phyloP scores from a whole-genome alignment of 2,329 filamentous ascomycete genomes.

The Cladophialophora yegresii region DNA sequence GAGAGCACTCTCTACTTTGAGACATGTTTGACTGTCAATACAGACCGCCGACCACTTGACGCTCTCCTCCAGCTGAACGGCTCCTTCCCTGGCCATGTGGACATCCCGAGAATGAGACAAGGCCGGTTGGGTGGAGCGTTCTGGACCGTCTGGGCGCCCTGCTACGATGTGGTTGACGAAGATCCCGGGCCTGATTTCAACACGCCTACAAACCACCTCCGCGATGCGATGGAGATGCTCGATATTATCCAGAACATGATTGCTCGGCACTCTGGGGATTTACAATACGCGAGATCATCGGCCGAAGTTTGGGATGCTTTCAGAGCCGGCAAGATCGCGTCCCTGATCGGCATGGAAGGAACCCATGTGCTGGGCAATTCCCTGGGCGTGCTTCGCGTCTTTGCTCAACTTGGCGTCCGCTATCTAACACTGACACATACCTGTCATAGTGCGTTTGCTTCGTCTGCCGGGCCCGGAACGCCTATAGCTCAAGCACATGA shows the following conservation, averaged over 20 bases:
- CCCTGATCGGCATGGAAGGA: constrained; percentile 39
- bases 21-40: background rate
- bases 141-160: constrained; percentile 83
- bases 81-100: constrained; percentile 69
- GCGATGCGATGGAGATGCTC: constrained; percentile 24
- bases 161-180: constrained; percentile 64
- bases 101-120: constrained; percentile 70
- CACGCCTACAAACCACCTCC: constrained; percentile 20
- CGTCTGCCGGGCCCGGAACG: constrained; percentile 30
- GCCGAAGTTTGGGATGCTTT: constrained; percentile 20
- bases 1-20: background rate
- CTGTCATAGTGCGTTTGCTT: constrained; percentile 40
- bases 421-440: constrained; percentile 38
- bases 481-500: constrained; percentile 12
- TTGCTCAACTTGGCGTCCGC: constrained; percentile 36
- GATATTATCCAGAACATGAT: constrained; percentile 28
- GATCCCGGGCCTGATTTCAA: constrained; percentile 17
- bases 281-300: constrained; percentile 21
- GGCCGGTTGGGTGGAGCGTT: constrained; percentile 81
- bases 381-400: constrained; percentile 34
- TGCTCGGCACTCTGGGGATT: constrained; percentile 11
- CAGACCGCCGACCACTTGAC: constrained; percentile 20
- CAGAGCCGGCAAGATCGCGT: constrained; percentile 33
- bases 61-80: constrained; percentile 54
- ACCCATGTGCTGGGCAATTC: constrained; percentile 39